Base-by-base conservation (phyloP, 805 yeast species). In the Ogataea neopini region DNA sequence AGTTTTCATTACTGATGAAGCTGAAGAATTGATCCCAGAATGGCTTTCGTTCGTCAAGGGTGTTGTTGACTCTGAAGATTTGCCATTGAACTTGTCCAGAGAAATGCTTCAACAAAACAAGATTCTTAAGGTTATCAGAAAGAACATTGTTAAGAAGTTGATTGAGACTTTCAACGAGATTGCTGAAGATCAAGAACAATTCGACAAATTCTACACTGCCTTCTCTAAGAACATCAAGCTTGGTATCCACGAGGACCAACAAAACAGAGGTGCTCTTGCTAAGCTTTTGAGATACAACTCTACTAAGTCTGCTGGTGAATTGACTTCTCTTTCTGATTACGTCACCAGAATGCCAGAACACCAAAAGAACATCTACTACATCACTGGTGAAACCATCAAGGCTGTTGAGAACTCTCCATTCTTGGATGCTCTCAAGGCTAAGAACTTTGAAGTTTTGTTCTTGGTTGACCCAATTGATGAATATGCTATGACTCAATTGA, bases 81-180 rank as follows among this genome's bases (percentile, higher is more conserved):
- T 94, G 75, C 99, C 99, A 75, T 86, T 94, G 76, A 94, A 94
- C 92, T 83, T 94, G 79, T 94, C 99, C 64, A 92, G 99, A 88
- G 99, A 94, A 80, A 87, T 95, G 87, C 83, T 94, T 71, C 99
- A 94, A 80, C 99, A 94, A 80, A 94, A 94, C 89, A 94, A 94
- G 88, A 94, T 94, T 75, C 83, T 94, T 77, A 94, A 94, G 87
- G 99, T 94, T 58, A 94, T 94, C 72, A 90, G 95, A 82, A 94
- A 94, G 92, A 94, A 94, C 84, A 86, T 94, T 68, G 95, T 94
- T 74, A 94, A 94, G 91, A 92, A 94, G 78, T 79, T 92, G 70
- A 88, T 94, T 68, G 99, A 94, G 80, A 88, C 97, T 68, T 94
- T 94, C 86, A 91, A 88, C 73, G 99, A 94, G 81, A 94, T 94